A percentile compares a stretch with the other conserved stretches of the same genome.
Evolutionary conservation across 2,329 filamentous ascomycete species (phyloP).

Genomic region (Zelopaecilomyces penicillatus): DNA sequence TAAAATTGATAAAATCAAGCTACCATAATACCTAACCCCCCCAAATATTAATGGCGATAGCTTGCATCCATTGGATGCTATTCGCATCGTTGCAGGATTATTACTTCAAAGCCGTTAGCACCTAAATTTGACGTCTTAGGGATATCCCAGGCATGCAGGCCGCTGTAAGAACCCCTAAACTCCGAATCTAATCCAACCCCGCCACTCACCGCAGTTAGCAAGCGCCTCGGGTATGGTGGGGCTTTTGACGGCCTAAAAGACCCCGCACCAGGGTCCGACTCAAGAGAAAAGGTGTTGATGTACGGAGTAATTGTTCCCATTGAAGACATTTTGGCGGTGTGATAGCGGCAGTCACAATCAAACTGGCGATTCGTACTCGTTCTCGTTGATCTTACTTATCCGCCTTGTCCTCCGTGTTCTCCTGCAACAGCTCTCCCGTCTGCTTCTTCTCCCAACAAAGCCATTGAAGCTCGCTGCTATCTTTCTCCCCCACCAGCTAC

Average conservation of each 20-base stretch:
- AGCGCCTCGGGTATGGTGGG: background rate
- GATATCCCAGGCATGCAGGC: no score
- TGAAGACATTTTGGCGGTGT: slow-evolving; percentile 4
- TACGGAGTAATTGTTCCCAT: background rate
- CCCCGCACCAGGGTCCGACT: no score
- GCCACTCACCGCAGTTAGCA: background rate
- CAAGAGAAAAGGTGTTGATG: background rate
- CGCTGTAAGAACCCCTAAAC: background rate
- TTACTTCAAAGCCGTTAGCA: no score
- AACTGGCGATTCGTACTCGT: background rate
- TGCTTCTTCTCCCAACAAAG: background rate
- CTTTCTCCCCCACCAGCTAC: slow-evolving; percentile 2
- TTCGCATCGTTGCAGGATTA: no score
- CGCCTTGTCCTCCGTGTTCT: background rate
- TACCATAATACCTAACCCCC: no score
- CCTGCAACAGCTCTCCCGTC: background rate
- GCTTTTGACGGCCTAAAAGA: no score
- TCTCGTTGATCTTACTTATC: background rate
- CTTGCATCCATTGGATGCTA: no score
- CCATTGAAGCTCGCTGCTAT: background rate
- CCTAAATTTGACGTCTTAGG: no score
- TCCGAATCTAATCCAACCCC: background rate
- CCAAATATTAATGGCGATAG: no score
- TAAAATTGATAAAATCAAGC: no score
- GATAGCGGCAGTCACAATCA: slow-evolving; percentile 1